phyloP scores from a whole-genome alignment of 768 basidiomycete species.

The Strobilomyces dryophilus region DNA sequence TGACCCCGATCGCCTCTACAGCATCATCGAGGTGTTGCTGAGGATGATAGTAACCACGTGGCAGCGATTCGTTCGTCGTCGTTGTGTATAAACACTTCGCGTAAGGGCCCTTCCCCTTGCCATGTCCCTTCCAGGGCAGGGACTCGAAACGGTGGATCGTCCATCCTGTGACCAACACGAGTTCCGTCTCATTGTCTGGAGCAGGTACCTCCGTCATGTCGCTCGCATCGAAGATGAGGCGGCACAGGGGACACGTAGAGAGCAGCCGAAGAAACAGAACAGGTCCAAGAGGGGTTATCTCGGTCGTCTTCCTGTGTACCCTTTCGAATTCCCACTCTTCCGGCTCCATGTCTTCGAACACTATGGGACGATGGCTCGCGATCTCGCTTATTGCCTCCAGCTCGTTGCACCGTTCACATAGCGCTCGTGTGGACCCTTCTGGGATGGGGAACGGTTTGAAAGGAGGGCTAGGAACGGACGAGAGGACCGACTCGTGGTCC shows the following conservation, averaged over 20 bases:
- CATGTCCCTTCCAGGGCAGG: not conserved
- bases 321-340: no score
- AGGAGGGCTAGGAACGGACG: not conserved
- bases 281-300: not conserved
- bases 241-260: conserved; percentile 9
- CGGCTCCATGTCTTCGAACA: not conserved
- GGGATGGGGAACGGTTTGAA: not conserved
- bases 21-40: not conserved
- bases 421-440: not conserved
- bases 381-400: not conserved
- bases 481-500: no score
- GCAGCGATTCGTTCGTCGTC: not conserved
- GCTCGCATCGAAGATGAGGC: conserved; percentile 11
- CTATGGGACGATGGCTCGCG: not conserved
- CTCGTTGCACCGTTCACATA: conserved; percentile 5
- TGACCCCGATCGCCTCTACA: conserved; percentile 6
- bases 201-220: not conserved
- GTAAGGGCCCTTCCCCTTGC: not conserved
- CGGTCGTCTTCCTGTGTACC: not conserved
- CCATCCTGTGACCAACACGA: conserved; percentile 1
- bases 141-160: not conserved
- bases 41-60: not conserved
- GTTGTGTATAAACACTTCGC: conserved; percentile 11
- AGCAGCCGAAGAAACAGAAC: not conserved
- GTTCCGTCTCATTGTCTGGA: not conserved